Evolutionary conservation across 441 rosid species (phyloP), one percentile per base, ranked within the genome.

Genomic region (Theobroma grandiflorum): DNA sequence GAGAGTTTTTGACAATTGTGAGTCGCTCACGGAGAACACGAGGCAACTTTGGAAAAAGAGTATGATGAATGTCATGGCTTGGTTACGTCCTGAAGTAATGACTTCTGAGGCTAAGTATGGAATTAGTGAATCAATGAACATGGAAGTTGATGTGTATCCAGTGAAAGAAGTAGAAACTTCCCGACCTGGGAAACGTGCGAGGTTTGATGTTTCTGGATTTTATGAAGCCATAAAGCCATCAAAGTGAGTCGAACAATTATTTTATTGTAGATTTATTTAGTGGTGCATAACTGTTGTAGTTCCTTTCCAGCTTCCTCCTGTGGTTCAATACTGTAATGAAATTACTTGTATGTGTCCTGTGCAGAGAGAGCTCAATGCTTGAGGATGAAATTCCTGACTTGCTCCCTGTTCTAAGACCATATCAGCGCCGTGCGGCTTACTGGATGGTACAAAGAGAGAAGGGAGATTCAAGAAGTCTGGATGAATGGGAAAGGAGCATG

Each of bases 171-270:
- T 71, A 57, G 90, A 78, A 37, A 52, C 82, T 74, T 80, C 85
- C 59, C 65, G 83, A 76, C 80, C 87, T 83, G 82, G 71, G 68
- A 89, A 90, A 79, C 88, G 78, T 75, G 80, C 89, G 31, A 86
- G 84, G 83, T 91, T 95, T 84, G 95, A 94, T 83, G 96, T 88
- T 63, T 85, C 93, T 82, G 89, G 87, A 63, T 97, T 97, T 89
- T 97, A 97, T 90, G 99, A 97, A 87, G 97, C 98, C 81, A 92
- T 95, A 83, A 97, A 91, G 86, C 98, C 95, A 75, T 92, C 97
- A 82, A 97, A 95, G 98, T 95, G 85, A 90, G 98, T 67, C 11
- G 33, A 50, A 69, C n/a, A 64, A 42, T 42, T 47, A 59, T 58
- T 15, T 6, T 69, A 31, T 61, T 61, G 31, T 64, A 42, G 50